Evolutionary conservation across 148 eudicot species (phyloP).

Genomic region (Chenopodium quinoa): DNA sequence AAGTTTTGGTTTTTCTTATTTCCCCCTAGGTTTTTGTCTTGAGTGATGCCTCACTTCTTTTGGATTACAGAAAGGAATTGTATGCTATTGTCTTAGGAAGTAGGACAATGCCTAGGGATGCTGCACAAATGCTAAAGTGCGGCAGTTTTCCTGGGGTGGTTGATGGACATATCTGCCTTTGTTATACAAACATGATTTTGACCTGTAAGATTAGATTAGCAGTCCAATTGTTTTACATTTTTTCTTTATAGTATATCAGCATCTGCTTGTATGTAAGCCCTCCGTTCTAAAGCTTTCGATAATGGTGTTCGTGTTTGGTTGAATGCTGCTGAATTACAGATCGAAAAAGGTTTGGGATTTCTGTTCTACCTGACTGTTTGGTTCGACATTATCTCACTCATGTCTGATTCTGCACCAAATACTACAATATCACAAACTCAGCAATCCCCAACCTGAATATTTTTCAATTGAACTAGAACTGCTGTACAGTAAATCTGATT

Average conservation of each 20-base stretch:
- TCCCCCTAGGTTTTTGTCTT: neutral
- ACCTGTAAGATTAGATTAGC: neutral
- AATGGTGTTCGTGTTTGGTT: neutral
- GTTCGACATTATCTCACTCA: neutral
- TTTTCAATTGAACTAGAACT: neutral
- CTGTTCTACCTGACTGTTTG: neutral
- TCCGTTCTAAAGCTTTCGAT: neutral
- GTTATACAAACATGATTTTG: neutral
- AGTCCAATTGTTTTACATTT: neutral
- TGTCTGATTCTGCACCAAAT: neutral
- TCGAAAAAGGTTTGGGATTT: too few species aligned
- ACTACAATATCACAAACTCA: neutral
- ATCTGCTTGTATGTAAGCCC: neutral
- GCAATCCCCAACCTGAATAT: neutral
- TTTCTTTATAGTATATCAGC: neutral
- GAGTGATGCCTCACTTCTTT: neutral
- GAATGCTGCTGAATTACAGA: neutral
- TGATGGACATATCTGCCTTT: neutral
- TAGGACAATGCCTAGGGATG: neutral
- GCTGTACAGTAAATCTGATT: neutral
- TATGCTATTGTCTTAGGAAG: constrained; percentile 5
- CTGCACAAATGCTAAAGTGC: neutral
- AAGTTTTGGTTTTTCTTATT: constrained; percentile 9
- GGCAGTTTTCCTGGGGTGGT: neutral
- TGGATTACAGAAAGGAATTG: constrained; percentile 2